These are phyloP conservation scores for Lactarius psammicola DNA, from an alignment of 768 basidiomycete genomes.

Conservation along the genomic window DNA sequence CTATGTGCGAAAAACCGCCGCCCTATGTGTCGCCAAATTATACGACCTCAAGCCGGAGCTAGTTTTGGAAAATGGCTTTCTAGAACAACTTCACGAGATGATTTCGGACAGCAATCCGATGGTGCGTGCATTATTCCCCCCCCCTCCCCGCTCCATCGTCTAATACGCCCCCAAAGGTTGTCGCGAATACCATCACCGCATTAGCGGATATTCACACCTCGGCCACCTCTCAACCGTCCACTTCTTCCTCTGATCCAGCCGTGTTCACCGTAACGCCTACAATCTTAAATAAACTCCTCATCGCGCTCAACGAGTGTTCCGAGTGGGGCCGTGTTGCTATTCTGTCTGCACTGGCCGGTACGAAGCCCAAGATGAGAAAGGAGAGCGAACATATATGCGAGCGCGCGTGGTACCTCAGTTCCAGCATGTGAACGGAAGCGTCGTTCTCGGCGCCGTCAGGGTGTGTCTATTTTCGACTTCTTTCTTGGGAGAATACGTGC, in stretches of 20 bases:
- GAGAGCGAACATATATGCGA: conserved; percentile 99
- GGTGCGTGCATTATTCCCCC: conserved; percentile 49
- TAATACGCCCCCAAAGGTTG: conserved; percentile 66
- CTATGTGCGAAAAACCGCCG: conserved; percentile 98
- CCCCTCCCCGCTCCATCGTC: neutral
- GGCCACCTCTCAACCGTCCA: conserved; percentile 54
- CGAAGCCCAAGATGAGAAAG: conserved; percentile 77
- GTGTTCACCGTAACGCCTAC: conserved; percentile 80
- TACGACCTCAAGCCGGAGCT: conserved; percentile 97
- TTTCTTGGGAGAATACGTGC: neutral
- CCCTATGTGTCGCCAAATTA: conserved; percentile 93
- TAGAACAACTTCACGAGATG: conserved; percentile 88
- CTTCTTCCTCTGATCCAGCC: conserved; percentile 57
- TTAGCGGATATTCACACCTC: conserved; percentile 88
- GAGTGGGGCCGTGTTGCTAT: conserved; percentile 99
- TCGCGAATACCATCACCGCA: conserved; percentile 94
- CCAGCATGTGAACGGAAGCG: conserved; percentile 94
- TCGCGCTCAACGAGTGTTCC: conserved; percentile 96
- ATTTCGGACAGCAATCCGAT: conserved; percentile 96
- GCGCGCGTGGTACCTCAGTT: conserved; percentile 97
- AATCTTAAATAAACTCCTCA: conserved; percentile 84
- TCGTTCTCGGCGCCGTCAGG: conserved; percentile 96
- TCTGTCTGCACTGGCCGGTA: conserved; percentile 83
- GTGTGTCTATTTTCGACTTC: conserved; percentile 40
- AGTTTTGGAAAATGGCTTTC: conserved; percentile 91